Evolutionary conservation across 148 eudicot genomes (phyloP), one percentile per base, ranked within the genome.

Genomic region (Euryodendron excelsum): DNA sequence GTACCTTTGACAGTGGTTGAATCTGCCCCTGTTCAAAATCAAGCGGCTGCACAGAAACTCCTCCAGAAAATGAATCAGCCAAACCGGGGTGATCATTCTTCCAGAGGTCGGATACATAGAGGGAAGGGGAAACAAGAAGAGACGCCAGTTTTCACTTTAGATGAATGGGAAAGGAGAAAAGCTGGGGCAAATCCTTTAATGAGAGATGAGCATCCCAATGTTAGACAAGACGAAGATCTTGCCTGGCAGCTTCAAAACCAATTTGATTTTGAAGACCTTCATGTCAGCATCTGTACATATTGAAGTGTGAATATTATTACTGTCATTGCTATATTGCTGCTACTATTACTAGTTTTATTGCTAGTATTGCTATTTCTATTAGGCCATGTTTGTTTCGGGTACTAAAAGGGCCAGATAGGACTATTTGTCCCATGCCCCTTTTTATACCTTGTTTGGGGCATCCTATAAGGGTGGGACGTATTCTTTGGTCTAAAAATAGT

Each of bases 31-130:
- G 84, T 92, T 80, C 98, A 92, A 80, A 94, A 92, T 84, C 97
- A 92, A 84, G 98, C 89, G 39, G 98, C 97, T 85, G 87, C 98
- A 71, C 97, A 91, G 66, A 94, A 94, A 67, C 97, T 94, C 63
- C 89, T 90, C 25, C 93, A 89, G 87, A 94, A 86, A 85, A 85
- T 91, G 93, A 89, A 82, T 82, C 85, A 86, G 70, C 88, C 90
- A 66, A 84, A 53, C 23, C 82, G 79, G 74, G 81, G 70, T 55
- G 78, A 64, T 80, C 90, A 79, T 76, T 81, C 80, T 74, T 78
- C 82, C 20, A 88, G 86, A 86, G 87, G 85, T 83, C 85, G 87
- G 68, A 85, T 86, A 78, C 85, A 84, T 80, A 91, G 81, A 77
- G 94, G 97, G 18, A 90, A 74, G 82, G 87, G 58, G 7, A 79